Evolutionary conservation across 2,329 filamentous ascomycete species (phyloP).

Genomic region (Colletotrichum sp.): DNA sequence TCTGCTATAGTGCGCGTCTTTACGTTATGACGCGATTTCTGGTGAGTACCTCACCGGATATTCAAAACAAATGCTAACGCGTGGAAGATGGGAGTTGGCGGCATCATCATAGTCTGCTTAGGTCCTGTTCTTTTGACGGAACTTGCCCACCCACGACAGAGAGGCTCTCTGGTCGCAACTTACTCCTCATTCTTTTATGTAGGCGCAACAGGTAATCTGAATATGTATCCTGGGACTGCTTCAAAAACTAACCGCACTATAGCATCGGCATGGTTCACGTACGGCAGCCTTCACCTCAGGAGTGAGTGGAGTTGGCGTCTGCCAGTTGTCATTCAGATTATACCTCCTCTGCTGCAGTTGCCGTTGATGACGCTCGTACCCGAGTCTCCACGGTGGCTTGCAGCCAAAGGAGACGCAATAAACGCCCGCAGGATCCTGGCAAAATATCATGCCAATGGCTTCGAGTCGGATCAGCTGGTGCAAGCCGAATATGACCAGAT

Average conservation of each 20-base stretch:
- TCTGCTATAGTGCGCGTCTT: background rate
- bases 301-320: conserved; percentile 45
- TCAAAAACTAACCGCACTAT: background rate
- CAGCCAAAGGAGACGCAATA: conserved; percentile 49
- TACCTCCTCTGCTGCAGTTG: conserved; percentile 44
- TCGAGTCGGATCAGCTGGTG: conserved; percentile 43
- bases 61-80: background rate
- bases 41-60: background rate
- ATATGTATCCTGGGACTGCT: background rate
- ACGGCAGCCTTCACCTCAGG: background rate
- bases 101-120: background rate
- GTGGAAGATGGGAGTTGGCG: background rate
- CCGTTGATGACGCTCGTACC: conserved; percentile 30
- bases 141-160: background rate
- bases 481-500: conserved; percentile 56
- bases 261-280: background rate
- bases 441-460: conserved; percentile 54
- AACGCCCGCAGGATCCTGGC: conserved; percentile 48
- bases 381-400: conserved; percentile 50
- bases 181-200: background rate
- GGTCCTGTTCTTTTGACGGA: background rate
- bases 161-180: background rate
- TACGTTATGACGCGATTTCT: background rate
- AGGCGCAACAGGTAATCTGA: background rate
- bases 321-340: conserved; percentile 50